Percentiles rank a stretch among this genome's conserved stretches.
Evolutionary conservation across 495 filamentous ascomycete species (phyloP).

Genomic region (Xylona heveae): DNA sequence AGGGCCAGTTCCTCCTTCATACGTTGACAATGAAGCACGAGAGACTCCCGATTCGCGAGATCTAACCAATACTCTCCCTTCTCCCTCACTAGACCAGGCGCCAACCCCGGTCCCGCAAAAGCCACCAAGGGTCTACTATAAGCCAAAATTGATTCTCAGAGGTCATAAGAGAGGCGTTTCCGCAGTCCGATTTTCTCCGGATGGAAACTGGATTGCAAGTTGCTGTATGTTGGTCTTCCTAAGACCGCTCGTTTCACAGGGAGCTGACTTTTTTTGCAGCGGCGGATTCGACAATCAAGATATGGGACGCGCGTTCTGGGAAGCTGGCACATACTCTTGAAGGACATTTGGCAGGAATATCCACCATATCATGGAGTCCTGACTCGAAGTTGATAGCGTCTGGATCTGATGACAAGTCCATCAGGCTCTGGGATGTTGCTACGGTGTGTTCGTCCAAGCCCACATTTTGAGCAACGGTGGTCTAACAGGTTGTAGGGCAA

Average conservation of each 20-base stretch:
- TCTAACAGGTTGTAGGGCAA: constrained; percentile 27
- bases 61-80: too few relatives aligned
- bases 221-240: constrained; percentile 30
- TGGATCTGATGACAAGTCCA: constrained; percentile 89
- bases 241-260: constrained; percentile 1
- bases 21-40: too few relatives aligned
- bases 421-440: constrained; percentile 73
- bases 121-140: constrained; percentile 26
- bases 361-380: constrained; percentile 75
- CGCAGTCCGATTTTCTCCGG: constrained; percentile 77
- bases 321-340: constrained; percentile 69
- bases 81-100: too few relatives aligned
- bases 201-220: constrained; percentile 75
- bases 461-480: too few relatives aligned
- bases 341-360: constrained; percentile 81
- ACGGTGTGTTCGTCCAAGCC: constrained; percentile 30
- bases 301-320: constrained; percentile 70
- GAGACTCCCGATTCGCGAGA: too few relatives aligned
- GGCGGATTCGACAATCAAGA: constrained; percentile 70
- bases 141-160: constrained; percentile 37
- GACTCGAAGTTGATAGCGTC: constrained; percentile 71
- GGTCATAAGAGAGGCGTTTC: constrained; percentile 65
- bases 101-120: constrained; percentile 3
- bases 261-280: constrained; percentile 21
- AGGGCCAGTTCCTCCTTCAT: too few relatives aligned